phyloP scores from a whole-genome alignment of 257 asterid genomes.

The Jasminum sambac region DNA sequence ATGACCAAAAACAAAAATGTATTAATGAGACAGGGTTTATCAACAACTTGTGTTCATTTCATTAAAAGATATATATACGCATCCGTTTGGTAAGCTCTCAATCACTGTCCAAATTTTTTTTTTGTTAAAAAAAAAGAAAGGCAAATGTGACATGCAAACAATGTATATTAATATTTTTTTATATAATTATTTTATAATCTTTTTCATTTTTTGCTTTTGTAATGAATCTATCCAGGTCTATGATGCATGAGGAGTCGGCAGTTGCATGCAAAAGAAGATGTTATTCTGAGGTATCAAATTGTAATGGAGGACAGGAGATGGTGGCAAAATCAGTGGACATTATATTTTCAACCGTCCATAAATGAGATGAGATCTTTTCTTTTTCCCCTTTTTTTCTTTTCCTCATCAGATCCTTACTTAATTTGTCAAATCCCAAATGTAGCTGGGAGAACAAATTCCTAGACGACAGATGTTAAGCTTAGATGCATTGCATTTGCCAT shows the following conservation, averaged over 20 bases:
- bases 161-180: too few relatives aligned
- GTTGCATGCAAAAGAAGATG: neutral
- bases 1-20: constrained; percentile 37
- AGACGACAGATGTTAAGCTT: neutral
- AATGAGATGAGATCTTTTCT: neutral
- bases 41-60: constrained; percentile 44
- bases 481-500: neutral
- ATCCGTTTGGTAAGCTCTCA: constrained; percentile 33
- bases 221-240: constrained; percentile 1
- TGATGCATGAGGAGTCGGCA: neutral
- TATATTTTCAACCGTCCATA: neutral
- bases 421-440: neutral
- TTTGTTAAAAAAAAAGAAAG: too few relatives aligned
- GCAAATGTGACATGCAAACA: too few relatives aligned
- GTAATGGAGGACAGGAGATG: neutral
- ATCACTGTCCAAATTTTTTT: constrained; percentile 22
- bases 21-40: constrained; percentile 38
- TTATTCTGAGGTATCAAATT: neutral
- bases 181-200: neutral
- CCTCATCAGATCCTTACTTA: neutral
- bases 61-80: constrained; percentile 14
- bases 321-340: neutral
- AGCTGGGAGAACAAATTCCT: neutral
- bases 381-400: neutral
- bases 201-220: neutral